phyloP scores from a whole-genome alignment of 2,329 filamentous ascomycete genomes.

The Colletotrichum shisoi region DNA sequence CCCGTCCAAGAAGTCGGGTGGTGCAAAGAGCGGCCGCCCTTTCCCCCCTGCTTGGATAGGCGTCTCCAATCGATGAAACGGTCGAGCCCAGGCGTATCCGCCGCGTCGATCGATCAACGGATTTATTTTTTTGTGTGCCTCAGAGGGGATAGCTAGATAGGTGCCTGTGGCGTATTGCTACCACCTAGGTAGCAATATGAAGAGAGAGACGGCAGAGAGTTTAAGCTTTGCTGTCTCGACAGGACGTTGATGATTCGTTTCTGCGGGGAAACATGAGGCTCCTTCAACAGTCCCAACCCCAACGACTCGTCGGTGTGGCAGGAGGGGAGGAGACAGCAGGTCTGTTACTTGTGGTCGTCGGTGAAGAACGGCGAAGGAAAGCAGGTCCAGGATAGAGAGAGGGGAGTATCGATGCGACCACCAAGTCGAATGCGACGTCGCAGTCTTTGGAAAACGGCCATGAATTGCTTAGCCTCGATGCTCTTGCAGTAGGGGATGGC shows the following conservation, averaged over 20 bases:
- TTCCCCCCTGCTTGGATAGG: constrained; percentile 16
- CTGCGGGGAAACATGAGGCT: constrained; percentile 27
- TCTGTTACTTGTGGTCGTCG: not conserved
- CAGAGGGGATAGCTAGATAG: constrained; percentile 12
- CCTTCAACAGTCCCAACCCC: constrained; percentile 7
- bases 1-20: constrained; percentile 7
- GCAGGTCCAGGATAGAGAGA: not conserved
- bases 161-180: constrained; percentile 8
- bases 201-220: constrained; percentile 21
- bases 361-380: constrained; percentile 4
- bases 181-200: not conserved
- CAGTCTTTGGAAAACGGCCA: constrained; percentile 2
- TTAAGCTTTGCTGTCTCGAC: constrained; percentile 30
- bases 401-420: not conserved
- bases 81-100: constrained; percentile 23
- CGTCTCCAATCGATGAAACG: constrained; percentile 24
- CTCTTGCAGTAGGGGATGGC: not conserved
- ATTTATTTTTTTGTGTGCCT: constrained; percentile 4
- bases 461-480: constrained; percentile 3
- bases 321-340: constrained; percentile 1
- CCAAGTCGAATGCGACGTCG: constrained; percentile 1
- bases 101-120: constrained; percentile 29
- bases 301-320: constrained; percentile 7
- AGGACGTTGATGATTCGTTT: constrained; percentile 18
- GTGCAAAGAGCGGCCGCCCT: constrained; percentile 16